phyloP scores from a whole-genome alignment of 73 alveolate species.

The Symbiodinium pilosum region DNA sequence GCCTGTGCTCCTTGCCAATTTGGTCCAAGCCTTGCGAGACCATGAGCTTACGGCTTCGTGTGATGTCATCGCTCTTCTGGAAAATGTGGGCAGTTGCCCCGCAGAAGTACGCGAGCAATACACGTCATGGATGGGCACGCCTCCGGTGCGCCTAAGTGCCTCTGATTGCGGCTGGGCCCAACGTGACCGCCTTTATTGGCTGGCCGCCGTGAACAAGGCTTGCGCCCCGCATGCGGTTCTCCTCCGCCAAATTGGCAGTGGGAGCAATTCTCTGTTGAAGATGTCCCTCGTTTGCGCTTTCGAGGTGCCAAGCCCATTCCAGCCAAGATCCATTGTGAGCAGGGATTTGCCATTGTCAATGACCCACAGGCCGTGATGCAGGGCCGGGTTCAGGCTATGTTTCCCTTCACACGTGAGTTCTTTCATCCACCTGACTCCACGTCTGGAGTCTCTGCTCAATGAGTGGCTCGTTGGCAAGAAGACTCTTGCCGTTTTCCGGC shows the following conservation, averaged over 20 bases:
- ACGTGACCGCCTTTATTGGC: too few relatives aligned
- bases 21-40: background rate
- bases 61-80: background rate
- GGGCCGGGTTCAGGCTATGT: background rate
- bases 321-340: background rate
- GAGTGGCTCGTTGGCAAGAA: background rate
- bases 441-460: background rate
- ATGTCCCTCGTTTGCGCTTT: background rate
- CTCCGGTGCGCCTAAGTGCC: background rate
- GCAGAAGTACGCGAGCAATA: background rate
- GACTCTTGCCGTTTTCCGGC: background rate
- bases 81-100: background rate
- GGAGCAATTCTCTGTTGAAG: background rate
- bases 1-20: background rate
- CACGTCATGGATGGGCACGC: background rate
- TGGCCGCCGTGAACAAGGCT: too few relatives aligned
- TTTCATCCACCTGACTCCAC: background rate
- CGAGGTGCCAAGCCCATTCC: background rate
- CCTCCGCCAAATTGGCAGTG: background rate
- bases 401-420: background rate
- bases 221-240: background rate
- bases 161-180: background rate
- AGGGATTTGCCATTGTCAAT: background rate
- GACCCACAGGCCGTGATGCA: background rate
- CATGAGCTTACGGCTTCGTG: background rate